Evolutionary conservation across 306 rosid genomes (phyloP).

Genomic region (Chamaecrista fasciculata): DNA sequence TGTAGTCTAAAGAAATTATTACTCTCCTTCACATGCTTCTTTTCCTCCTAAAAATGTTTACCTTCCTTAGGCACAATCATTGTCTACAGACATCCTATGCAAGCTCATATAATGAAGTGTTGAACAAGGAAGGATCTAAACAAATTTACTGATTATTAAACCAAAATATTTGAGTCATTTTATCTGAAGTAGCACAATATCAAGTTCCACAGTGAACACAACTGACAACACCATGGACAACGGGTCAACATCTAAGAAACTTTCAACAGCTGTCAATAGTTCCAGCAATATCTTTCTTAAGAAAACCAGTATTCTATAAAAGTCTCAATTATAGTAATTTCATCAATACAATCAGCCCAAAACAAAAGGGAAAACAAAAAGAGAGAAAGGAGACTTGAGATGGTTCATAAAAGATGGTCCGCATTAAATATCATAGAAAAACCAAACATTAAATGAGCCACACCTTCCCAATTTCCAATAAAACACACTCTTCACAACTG

Average conservation of each 20-base stretch:
- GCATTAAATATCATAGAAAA: background rate
- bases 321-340: background rate
- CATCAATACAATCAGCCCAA: background rate
- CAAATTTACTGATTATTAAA: too few relatives aligned
- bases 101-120: too few relatives aligned
- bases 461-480: background rate
- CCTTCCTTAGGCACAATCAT: background rate
- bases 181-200: background rate
- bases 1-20: background rate
- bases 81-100: background rate
- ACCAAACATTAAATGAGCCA: background rate
- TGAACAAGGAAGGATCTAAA: too few relatives aligned
- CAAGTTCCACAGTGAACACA: background rate
- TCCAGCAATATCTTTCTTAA: background rate
- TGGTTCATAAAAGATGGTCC: background rate
- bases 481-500: background rate
- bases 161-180: too few relatives aligned
- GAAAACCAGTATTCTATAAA: background rate
- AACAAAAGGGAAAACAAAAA: background rate
- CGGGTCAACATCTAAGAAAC: background rate
- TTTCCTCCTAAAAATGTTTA: background rate
- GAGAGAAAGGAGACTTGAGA: background rate
- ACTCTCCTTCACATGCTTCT: background rate
- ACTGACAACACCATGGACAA: background rate
- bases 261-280: background rate